A percentile compares a stretch with the other conserved stretches of the same genome.
These are phyloP conservation scores for Viola pubescens DNA, from an alignment of 441 rosid genomes.

Conservation along the genomic window DNA sequence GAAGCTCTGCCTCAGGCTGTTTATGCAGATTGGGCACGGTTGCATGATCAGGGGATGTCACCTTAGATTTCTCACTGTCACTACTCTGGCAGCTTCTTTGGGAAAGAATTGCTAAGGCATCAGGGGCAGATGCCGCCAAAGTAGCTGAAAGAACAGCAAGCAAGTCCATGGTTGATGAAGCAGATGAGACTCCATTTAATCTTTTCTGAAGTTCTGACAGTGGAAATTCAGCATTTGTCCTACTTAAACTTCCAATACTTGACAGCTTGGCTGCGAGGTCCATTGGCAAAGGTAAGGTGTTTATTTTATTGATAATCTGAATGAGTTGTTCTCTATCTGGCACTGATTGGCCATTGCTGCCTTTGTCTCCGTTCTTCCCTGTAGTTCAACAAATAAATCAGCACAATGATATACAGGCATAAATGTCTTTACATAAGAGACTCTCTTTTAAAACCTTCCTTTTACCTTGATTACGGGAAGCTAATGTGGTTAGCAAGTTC, in stretches of 20 bases:
- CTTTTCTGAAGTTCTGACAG: constrained; percentile 34
- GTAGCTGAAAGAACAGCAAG: constrained; percentile 66
- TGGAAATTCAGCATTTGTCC: constrained; percentile 36
- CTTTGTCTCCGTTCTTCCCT: constrained; percentile 52
- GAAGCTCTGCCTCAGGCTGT: constrained; percentile 32
- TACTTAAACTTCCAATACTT: constrained; percentile 37
- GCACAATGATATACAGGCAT: constrained; percentile 3
- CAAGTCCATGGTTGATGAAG: constrained; percentile 65
- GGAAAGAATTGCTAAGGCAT: constrained; percentile 44
- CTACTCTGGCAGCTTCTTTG: constrained; percentile 56
- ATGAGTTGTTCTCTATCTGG: constrained; percentile 63
- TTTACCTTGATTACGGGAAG: constrained; percentile 54
- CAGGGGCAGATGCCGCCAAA: constrained; percentile 51
- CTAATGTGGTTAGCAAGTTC: constrained; percentile 54
- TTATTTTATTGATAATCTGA: constrained; percentile 71
- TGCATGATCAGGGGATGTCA: constrained; percentile 33
- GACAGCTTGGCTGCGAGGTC: constrained; percentile 63
- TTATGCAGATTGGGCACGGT: constrained; percentile 31
- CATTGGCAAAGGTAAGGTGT: constrained; percentile 61
- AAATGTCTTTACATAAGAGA: background rate
- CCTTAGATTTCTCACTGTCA: constrained; percentile 54
- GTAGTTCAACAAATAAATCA: constrained; percentile 18
- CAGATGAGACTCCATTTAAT: constrained; percentile 32
- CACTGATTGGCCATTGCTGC: constrained; percentile 25
- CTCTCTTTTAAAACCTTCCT: constrained; percentile 4